phyloP scores from a whole-genome alignment of 2,329 filamentous ascomycete species.

The Fusarium sp. region DNA sequence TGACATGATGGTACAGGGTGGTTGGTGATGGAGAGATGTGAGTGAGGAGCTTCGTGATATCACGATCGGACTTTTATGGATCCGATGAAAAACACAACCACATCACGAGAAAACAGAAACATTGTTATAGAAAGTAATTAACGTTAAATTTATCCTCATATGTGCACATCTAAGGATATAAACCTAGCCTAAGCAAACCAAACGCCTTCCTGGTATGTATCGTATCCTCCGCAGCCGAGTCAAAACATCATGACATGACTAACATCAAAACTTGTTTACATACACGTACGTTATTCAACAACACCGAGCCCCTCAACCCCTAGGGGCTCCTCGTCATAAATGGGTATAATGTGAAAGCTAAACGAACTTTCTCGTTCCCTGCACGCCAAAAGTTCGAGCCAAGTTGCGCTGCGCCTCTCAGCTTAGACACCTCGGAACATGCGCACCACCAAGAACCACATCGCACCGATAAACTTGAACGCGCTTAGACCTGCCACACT shows the following conservation, averaged over 20 bases:
- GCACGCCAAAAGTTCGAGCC: background rate
- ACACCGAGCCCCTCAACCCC: slow-evolving; percentile 1
- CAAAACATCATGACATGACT: slow-evolving; percentile 26
- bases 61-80: slow-evolving; percentile 26
- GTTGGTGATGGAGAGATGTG: background rate
- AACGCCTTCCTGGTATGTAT: slow-evolving; percentile 32
- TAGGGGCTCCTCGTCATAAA: slow-evolving; percentile 31
- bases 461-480: slow-evolving; percentile 87
- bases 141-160: slow-evolving; percentile 21
- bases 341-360: slow-evolving; percentile 41
- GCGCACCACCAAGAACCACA: slow-evolving; percentile 92
- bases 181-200: slow-evolving; percentile 20
- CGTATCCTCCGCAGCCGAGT: slow-evolving; percentile 10
- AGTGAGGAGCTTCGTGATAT: background rate
- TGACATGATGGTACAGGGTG: slow-evolving; percentile 23
- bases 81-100: background rate
- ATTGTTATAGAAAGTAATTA: background rate
- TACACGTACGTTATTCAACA: slow-evolving; percentile 30
- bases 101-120: background rate
- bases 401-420: background rate
- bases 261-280: slow-evolving; percentile 24
- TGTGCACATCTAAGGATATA: slow-evolving; percentile 31
- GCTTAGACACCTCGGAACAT: slow-evolving; percentile 78
- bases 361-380: slow-evolving; percentile 12
- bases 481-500: slow-evolving; percentile 84